Conservation (phyloP, 2,329 filamentous ascomycete species). For the Chaetomiaceae sp. region DNA sequence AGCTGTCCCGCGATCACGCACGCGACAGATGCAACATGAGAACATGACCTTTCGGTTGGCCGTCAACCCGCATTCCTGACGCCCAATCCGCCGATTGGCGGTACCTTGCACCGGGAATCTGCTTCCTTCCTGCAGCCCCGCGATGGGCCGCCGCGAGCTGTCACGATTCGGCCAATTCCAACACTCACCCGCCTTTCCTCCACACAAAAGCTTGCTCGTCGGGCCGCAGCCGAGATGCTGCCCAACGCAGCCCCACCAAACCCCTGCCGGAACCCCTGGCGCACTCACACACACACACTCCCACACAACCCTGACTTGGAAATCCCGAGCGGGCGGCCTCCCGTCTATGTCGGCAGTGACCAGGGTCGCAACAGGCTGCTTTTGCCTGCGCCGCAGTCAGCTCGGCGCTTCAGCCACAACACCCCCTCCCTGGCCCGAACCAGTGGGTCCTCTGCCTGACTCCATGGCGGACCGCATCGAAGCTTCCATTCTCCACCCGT, state of each 20-base stretch:
- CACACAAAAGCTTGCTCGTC: not conserved
- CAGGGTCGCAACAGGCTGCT: no score
- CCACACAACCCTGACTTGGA: not conserved
- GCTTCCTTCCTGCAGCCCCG: conserved; percentile 9
- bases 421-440: not conserved
- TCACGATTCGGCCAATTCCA: conserved; percentile 2
- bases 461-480: not conserved
- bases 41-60: conserved; percentile 11
- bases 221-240: not conserved
- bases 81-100: conserved; percentile 16
- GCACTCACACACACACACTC: conserved; percentile 2
- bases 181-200: no score
- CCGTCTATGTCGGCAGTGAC: not conserved
- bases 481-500: no score
- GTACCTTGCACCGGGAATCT: conserved; percentile 7
- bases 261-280: not conserved
- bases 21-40: not conserved
- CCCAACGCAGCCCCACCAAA: conserved; percentile 12
- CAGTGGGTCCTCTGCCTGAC: not conserved
- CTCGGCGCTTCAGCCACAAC: conserved; percentile 5
- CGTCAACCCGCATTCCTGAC: conserved; percentile 13
- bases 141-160: conserved; percentile 1
- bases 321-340: conserved; percentile 1
- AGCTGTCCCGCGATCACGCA: conserved; percentile 1
- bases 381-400: conserved; percentile 4